A percentile compares a stretch with the other conserved stretches of the same genome.
phyloP scores from a whole-genome alignment of 345 rosid genomes.

The Arabidopsis suecica region DNA sequence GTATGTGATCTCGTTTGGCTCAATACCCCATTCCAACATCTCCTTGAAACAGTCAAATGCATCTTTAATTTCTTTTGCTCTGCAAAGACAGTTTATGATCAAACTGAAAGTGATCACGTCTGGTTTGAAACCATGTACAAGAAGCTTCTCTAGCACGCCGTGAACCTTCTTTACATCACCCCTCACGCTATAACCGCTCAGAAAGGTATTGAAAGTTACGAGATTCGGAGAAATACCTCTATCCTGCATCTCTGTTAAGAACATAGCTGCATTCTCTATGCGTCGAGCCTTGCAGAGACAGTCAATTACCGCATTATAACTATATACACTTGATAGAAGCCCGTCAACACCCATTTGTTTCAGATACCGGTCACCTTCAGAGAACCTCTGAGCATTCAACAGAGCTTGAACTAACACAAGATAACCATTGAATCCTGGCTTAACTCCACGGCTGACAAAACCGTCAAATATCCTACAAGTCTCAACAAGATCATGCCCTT shows the following conservation, averaged over 20 bases:
- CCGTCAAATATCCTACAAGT: conserved; percentile 62
- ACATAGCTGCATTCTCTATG: conserved; percentile 56
- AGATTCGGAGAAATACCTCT: conserved; percentile 69
- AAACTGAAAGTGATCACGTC: conserved; percentile 81
- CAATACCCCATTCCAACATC: conserved; percentile 82
- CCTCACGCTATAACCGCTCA: conserved; percentile 59
- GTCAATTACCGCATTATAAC: conserved; percentile 76
- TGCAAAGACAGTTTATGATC: conserved; percentile 79
- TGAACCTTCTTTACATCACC: conserved; percentile 56
- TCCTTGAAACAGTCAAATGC: conserved; percentile 84
- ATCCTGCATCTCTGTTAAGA: conserved; percentile 58
- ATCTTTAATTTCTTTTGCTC: conserved; percentile 62
- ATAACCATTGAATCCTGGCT: conserved; percentile 64
- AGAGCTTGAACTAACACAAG: conserved; percentile 67
- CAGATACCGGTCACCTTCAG: conserved; percentile 60
- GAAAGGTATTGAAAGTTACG: conserved; percentile 81
- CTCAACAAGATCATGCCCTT: conserved; percentile 60
- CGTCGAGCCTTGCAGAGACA: conserved; percentile 73
- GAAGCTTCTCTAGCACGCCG: conserved; percentile 55
- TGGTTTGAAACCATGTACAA: conserved; percentile 65
- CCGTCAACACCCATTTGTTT: conserved; percentile 56
- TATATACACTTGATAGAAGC: conserved; percentile 56
- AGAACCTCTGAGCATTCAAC: conserved; percentile 52
- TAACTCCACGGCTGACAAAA: conserved; percentile 59
- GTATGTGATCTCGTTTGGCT: conserved; percentile 73